Evolutionary conservation across 306 rosid genomes (phyloP), one percentile per base, ranked within the genome.

Genomic region (Prunus armeniaca): DNA sequence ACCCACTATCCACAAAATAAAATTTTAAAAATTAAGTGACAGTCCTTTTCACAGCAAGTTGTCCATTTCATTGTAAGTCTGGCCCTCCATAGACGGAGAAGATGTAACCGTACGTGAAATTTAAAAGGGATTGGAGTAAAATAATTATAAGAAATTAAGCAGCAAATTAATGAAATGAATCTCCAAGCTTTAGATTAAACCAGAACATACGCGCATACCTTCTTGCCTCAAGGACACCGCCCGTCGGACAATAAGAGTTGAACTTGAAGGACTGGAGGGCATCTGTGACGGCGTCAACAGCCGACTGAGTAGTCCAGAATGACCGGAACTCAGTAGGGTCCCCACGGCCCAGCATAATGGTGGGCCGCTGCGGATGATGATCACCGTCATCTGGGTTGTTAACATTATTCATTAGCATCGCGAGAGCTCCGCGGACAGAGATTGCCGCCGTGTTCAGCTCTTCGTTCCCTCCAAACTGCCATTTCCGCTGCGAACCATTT

Each of bases 391-490:
- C 62, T 20, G 46, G 15, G 47, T 80, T 71, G 52, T 75, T 67
- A 50, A 77, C 68, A 56, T 71, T 73, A 32, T 73, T 67, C 68
- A 71, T 18, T 50, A 89, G 51, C 71, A 12, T 76, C 71, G 77
- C 73, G 67, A 60, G 84, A 19, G 34, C 82, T 0, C 88, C 84
- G 70, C 83, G 84, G 28, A 88, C 90, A 0, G 90, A 86, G 27
- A 86, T 52, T 3, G 86, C 55, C 45, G 88, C 77, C 56, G 79
- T 67, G 47, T 75, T 80, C 67, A 84, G 9, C 73, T 62, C 82
- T 22, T 76, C 17, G 82, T 86, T 88, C 74, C 84, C 90, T 24
- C 75, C 74, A 63, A 86, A 88, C n/a, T 82, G 76, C 90, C 90
- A 88, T 60, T 73, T 82, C 85, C 66, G 52, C 51, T 38, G n/a